A percentile compares a stretch with the other conserved stretches of the same genome.
Evolutionary conservation across 805 yeast genomes (phyloP).

Genomic region (Saccharomycopsis sp.): DNA sequence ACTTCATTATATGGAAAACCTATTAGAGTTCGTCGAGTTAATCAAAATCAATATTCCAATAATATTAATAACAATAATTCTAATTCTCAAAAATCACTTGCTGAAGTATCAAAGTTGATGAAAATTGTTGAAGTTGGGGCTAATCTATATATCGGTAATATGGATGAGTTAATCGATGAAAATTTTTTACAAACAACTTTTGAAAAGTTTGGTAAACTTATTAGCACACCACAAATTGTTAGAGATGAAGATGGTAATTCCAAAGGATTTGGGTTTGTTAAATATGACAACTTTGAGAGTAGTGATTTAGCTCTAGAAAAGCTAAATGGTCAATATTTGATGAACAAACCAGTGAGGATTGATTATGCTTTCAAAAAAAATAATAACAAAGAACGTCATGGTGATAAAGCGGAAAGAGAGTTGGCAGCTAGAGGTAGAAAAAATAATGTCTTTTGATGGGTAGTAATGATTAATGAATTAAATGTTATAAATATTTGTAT

Average conservation of each 20-base stretch:
- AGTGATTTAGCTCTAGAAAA: slow-evolving; percentile 64
- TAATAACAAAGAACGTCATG: slow-evolving; percentile 51
- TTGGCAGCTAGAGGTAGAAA: slow-evolving; percentile 56
- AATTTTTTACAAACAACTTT: slow-evolving; percentile 45
- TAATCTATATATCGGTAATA: slow-evolving; percentile 54
- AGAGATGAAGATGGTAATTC: slow-evolving; percentile 39
- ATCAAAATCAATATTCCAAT: slow-evolving; percentile 17
- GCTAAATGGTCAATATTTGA: slow-evolving; percentile 57
- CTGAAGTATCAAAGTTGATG: slow-evolving; percentile 8
- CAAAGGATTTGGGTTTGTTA: slow-evolving; percentile 57
- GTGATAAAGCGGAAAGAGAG: slow-evolving; percentile 67
- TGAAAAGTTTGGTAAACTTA: slow-evolving; percentile 55
- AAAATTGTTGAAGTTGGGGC: slow-evolving; percentile 41
- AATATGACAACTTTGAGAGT: slow-evolving; percentile 50
- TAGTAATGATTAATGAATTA: too few relatives aligned
- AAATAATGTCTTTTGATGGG: too few relatives aligned
- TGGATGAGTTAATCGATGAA: slow-evolving; percentile 54
- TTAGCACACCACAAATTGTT: slow-evolving; percentile 38
- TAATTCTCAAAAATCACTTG: slow-evolving; percentile 16
- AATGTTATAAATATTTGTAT: too few relatives aligned
- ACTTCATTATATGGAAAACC: slow-evolving; percentile 50
- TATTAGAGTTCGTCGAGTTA: slow-evolving; percentile 47
- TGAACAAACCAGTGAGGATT: slow-evolving; percentile 52
- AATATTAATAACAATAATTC: slow-evolving; percentile 14
- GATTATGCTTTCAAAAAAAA: slow-evolving; percentile 65